A percentile compares a stretch with the other conserved stretches of the same genome.
Evolutionary conservation across 495 filamentous ascomycete species (phyloP).

Genomic region (Lophium mytilinum): DNA sequence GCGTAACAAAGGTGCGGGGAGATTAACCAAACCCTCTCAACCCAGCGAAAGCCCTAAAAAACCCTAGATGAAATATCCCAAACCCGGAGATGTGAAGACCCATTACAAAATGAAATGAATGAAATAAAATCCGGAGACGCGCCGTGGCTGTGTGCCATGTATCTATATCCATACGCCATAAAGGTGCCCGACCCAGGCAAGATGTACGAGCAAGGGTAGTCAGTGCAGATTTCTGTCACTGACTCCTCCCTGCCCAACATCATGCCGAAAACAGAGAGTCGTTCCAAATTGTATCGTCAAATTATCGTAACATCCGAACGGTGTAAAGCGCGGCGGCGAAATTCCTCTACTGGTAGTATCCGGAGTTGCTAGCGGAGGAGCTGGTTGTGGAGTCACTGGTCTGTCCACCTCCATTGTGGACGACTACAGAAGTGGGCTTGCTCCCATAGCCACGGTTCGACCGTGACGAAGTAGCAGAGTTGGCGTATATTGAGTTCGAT

Average conservation of each 20-base stretch:
- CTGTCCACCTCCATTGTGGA: slow-evolving; percentile 24
- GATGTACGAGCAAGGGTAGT: too few species aligned
- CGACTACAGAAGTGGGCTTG: slow-evolving; percentile 8
- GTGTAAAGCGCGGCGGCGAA: too few species aligned
- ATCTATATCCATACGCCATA: background rate
- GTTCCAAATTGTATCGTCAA: too few species aligned
- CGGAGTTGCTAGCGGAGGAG: slow-evolving; percentile 18
- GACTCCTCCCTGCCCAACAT: too few species aligned
- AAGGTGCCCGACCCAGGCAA: too few species aligned
- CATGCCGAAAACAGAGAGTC: too few species aligned
- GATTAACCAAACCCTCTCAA: background rate
- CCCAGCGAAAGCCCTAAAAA: background rate
- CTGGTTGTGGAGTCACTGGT: slow-evolving; percentile 20
- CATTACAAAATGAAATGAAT: too few species aligned
- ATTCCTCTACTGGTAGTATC: slow-evolving; percentile 15
- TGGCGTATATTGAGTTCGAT: slow-evolving; percentile 14
- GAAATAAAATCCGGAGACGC: background rate
- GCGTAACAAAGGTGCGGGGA: background rate
- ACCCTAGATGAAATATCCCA: background rate
- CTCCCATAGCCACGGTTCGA: slow-evolving; percentile 13
- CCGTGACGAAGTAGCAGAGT: slow-evolving; percentile 15
- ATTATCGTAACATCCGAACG: too few species aligned
- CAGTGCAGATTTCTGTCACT: too few species aligned
- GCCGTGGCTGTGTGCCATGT: background rate
- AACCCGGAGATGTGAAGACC: background rate